Percentiles rank a stretch among this genome's conserved stretches.
Conservation (phyloP, 345 rosid species). For the Aethionema arabicum region DNA sequence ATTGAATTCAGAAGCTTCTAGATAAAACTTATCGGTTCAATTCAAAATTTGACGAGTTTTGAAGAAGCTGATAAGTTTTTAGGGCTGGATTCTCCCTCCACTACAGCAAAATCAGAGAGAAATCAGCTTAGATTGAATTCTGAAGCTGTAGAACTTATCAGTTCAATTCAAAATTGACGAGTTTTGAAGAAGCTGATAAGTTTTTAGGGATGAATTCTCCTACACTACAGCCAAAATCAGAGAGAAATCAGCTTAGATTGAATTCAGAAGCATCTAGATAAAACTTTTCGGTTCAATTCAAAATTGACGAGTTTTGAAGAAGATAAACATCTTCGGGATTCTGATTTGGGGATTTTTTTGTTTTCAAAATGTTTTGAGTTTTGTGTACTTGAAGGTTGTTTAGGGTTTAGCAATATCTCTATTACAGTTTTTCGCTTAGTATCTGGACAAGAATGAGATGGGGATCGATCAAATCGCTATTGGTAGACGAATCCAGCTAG, state of each 20-base stretch:
- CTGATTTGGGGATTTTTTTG: no score
- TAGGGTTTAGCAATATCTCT: neutral
- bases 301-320: no score
- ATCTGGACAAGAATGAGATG: neutral
- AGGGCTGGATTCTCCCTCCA: conserved; percentile 42
- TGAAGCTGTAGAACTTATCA: no score
- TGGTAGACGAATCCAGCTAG: neutral
- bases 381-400: neutral
- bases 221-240: conserved; percentile 45
- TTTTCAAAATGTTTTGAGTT: no score
- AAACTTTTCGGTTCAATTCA: no score
- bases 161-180: no score
- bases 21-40: no score
- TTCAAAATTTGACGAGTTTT: no score
- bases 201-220: conserved; percentile 30
- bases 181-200: neutral
- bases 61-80: conserved; percentile 5
- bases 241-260: neutral
- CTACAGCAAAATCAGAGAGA: conserved; percentile 34
- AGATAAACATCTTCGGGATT: neutral
- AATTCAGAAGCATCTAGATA: no score
- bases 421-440: neutral
- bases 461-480: neutral
- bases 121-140: neutral
- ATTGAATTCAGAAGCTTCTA: no score